Conservation (phyloP, 495 filamentous ascomycete species). For the Podospora pseudoanserina region DNA sequence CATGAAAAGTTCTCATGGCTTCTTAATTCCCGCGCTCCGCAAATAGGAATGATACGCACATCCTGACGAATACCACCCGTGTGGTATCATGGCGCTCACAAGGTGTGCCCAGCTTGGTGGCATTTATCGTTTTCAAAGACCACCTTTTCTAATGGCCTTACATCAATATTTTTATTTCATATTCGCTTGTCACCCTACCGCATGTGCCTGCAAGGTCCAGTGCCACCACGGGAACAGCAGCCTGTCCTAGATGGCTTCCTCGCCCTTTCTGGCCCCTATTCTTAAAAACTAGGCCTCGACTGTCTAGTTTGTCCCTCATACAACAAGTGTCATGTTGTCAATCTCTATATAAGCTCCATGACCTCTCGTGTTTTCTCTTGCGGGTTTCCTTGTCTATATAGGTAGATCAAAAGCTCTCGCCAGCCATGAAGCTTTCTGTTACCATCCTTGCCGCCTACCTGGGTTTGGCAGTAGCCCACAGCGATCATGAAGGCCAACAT, state of each 20-base stretch:
- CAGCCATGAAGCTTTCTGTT: slow-evolving; percentile 35
- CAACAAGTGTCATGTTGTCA: neutral
- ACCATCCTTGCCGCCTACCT: slow-evolving; percentile 27
- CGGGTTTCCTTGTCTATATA: neutral
- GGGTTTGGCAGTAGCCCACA: slow-evolving; percentile 30
- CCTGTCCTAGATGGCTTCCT: slow-evolving; percentile 15
- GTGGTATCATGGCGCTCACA: neutral
- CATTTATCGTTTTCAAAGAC: neutral
- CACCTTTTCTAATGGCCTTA: slow-evolving; percentile 21
- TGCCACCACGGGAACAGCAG: slow-evolving; percentile 13
- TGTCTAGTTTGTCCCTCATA: neutral
- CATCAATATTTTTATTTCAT: neutral
- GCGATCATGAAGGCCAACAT: slow-evolving; percentile 29
- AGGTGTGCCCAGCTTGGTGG: neutral
- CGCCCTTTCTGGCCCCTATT: slow-evolving; percentile 8
- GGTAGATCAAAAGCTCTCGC: slow-evolving; percentile 10
- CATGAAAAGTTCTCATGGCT: neutral
- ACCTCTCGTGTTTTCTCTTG: neutral
- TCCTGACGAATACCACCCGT: neutral
- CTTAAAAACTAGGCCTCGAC: slow-evolving; percentile 5
- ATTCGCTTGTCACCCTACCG: slow-evolving; percentile 26
- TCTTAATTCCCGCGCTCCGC: neutral
- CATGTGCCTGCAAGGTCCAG: slow-evolving; percentile 17
- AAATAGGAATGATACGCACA: neutral
- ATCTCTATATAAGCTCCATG: neutral